A percentile compares a stretch with the other conserved stretches of the same genome.
Evolutionary conservation across 2,329 filamentous ascomycete genomes (phyloP).

Genomic region (Claviceps sp.): DNA sequence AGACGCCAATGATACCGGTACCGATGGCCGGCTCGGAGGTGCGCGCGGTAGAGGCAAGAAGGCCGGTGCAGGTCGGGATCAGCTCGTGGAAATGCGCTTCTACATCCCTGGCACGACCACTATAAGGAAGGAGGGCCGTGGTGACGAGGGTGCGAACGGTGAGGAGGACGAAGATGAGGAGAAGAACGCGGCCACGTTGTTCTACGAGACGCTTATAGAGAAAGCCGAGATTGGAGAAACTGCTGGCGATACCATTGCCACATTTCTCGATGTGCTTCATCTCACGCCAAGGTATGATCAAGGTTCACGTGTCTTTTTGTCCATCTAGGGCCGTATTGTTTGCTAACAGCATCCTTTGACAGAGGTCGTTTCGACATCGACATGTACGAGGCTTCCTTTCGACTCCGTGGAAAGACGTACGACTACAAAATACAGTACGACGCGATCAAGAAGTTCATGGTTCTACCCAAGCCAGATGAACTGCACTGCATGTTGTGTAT

Average conservation of each 20-base stretch:
- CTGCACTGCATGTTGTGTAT: conserved; percentile 90
- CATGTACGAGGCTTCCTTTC: conserved; percentile 97
- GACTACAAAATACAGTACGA: conserved; percentile 99
- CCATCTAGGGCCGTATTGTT: background rate
- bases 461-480: conserved; percentile 96
- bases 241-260: conserved; percentile 95
- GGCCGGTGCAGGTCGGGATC: conserved; percentile 75
- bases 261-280: conserved; percentile 91
- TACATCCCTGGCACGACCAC: conserved; percentile 89
- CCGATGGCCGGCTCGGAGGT: conserved; percentile 61
- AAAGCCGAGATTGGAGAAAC: conserved; percentile 99
- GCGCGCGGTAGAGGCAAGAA: conserved; percentile 72
- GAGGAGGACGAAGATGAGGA: conserved; percentile 47
- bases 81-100: conserved; percentile 96
- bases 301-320: background rate
- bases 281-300: conserved; percentile 67
- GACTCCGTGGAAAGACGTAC: conserved; percentile 95
- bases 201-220: conserved; percentile 95
- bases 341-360: conserved; percentile 8
- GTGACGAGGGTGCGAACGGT: conserved; percentile 60
- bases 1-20: conserved; percentile 57
- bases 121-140: conserved; percentile 54
- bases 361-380: conserved; percentile 99
- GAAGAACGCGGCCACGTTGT: conserved; percentile 91
- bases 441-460: conserved; percentile 96